These are phyloP conservation scores for Cutaneotrichosporon curvatum DNA, from an alignment of 1,284 basidiomycete species.

Conservation along the genomic window DNA sequence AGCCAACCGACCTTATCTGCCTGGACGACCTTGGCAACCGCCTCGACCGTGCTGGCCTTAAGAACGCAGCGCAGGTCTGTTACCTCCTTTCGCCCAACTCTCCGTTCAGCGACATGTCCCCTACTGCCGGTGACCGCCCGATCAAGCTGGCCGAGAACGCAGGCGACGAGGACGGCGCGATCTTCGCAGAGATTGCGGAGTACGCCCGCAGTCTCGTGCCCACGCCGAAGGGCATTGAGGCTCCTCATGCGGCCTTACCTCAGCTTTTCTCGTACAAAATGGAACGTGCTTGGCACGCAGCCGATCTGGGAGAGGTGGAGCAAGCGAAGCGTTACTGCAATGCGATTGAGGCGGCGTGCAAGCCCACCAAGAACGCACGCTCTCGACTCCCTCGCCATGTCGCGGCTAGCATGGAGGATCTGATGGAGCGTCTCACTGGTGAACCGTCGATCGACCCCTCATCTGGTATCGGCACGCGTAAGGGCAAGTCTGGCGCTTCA, in stretches of 20 bases:
- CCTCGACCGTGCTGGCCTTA: constrained; percentile 62
- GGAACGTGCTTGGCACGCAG: constrained; percentile 66
- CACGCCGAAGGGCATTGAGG: constrained; percentile 73
- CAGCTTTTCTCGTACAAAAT: constrained; percentile 86
- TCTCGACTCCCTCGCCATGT: constrained; percentile 58
- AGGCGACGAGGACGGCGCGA: constrained; percentile 57
- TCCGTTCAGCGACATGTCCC: constrained; percentile 56
- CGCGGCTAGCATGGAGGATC: constrained; percentile 67
- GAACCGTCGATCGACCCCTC: constrained; percentile 61
- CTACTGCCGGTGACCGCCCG: constrained; percentile 31
- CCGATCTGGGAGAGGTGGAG: constrained; percentile 70
- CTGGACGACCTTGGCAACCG: constrained; percentile 82
- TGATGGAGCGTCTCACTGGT: constrained; percentile 74
- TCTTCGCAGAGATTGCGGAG: constrained; percentile 88
- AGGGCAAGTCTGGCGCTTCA: constrained; percentile 72
- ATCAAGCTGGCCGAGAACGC: constrained; percentile 34
- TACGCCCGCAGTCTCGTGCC: constrained; percentile 75
- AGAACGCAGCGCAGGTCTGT: constrained; percentile 84
- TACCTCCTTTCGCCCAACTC: constrained; percentile 73
- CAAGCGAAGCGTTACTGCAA: constrained; percentile 81
- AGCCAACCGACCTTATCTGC: constrained; percentile 55
- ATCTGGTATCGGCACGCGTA: constrained; percentile 54
- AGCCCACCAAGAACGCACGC: constrained; percentile 19
- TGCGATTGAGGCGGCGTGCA: constrained; percentile 62
- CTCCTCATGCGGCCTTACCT: constrained; percentile 65